These are phyloP conservation scores for Dendrocalamus latiflorus DNA, from an alignment of 202 grass and related monocot species.

Conservation along the genomic window DNA sequence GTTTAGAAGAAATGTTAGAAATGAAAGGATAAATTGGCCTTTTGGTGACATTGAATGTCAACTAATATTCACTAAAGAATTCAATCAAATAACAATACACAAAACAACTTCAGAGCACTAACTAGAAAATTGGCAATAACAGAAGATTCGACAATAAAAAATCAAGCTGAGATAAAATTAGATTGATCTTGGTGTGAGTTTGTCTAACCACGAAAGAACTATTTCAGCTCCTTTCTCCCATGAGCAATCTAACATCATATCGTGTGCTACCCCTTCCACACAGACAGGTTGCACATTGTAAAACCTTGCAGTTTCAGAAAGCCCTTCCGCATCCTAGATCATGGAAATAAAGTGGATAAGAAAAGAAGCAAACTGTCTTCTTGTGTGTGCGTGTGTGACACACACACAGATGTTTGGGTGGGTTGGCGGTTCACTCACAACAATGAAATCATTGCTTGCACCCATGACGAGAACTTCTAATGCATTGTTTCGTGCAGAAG, in stretches of 20 bases:
- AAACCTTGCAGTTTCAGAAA: slow-evolving; percentile 74
- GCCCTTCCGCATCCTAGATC: slow-evolving; percentile 67
- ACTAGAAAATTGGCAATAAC: not conserved
- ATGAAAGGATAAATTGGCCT: not conserved
- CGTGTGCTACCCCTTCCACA: slow-evolving; percentile 66
- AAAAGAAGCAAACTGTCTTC: not conserved
- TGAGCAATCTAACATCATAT: slow-evolving; percentile 77
- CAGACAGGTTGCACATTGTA: slow-evolving; percentile 56
- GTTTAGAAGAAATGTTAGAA: not conserved
- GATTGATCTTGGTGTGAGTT: slow-evolving; percentile 4
- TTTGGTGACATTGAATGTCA: too few species aligned
- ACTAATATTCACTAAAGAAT: not conserved
- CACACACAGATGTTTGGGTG: too few species aligned
- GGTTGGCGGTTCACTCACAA: too few species aligned
- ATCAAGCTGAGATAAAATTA: not conserved
- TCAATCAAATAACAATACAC: too few species aligned
- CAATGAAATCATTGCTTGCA: too few species aligned
- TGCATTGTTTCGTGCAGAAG: too few species aligned
- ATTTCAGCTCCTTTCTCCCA: slow-evolving; percentile 78
- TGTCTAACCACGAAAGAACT: slow-evolving; percentile 65
- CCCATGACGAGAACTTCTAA: too few species aligned
- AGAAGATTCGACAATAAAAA: not conserved
- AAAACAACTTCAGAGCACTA: not conserved
- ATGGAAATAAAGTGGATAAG: not conserved
- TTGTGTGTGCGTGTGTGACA: not conserved